Evolutionary conservation across 2,329 filamentous ascomycete species (phyloP).

Genomic region (Teratosphaeria zuluensis): DNA sequence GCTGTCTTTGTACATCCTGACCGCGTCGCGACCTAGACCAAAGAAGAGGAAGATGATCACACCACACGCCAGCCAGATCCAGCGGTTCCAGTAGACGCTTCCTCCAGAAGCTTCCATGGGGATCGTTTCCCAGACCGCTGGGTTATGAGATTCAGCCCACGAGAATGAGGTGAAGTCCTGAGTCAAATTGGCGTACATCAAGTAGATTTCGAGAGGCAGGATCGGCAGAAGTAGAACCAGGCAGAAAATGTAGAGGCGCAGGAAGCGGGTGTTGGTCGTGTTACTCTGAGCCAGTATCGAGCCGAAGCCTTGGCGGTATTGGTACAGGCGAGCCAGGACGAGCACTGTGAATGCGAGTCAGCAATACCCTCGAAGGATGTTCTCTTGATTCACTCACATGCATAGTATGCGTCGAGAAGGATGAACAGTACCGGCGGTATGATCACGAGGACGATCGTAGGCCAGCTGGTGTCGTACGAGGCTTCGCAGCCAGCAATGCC

Average conservation of each 20-base stretch:
- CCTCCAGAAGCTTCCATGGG: constrained; percentile 38
- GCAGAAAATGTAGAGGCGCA: constrained; percentile 52
- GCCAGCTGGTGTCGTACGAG: constrained; percentile 48
- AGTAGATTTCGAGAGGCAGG: constrained; percentile 44
- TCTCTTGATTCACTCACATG: constrained; percentile 36
- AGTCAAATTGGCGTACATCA: constrained; percentile 35
- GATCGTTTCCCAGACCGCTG: constrained; percentile 39
- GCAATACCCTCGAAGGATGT: background rate
- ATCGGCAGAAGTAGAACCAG: constrained; percentile 40
- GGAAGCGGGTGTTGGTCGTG: constrained; percentile 50
- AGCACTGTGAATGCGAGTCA: constrained; percentile 35
- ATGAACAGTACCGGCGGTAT: constrained; percentile 50
- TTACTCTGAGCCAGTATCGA: constrained; percentile 45
- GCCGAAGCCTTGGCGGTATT: constrained; percentile 50
- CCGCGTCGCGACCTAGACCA: constrained; percentile 53
- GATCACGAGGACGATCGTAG: constrained; percentile 42
- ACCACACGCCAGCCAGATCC: constrained; percentile 46
- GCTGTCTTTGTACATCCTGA: constrained; percentile 42
- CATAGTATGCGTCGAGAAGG: constrained; percentile 45
- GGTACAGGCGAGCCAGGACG: constrained; percentile 50
- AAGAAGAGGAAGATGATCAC: constrained; percentile 54
- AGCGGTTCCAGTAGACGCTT: constrained; percentile 44
- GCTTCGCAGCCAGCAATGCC: constrained; percentile 51
- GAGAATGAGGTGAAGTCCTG: constrained; percentile 23
- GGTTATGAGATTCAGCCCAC: constrained; percentile 45